Percentiles rank a stretch among this genome's conserved stretches.
Evolutionary conservation across 257 asterid genomes (phyloP).

Genomic region (Solanum piurae): DNA sequence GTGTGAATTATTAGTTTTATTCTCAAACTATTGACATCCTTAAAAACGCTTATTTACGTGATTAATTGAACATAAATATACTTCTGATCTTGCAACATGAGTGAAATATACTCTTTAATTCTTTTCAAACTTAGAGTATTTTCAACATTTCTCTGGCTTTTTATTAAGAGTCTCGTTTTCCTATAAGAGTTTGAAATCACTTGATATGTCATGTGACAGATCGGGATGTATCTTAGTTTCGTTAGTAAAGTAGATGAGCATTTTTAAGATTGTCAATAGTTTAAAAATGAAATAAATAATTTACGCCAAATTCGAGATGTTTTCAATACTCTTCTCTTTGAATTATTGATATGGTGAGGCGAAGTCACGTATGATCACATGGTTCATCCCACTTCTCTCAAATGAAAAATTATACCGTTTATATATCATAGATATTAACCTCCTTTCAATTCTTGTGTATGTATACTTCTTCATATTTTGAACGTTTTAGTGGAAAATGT

Average conservation of each 20-base stretch:
- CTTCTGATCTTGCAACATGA: neutral
- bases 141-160: too few relatives aligned
- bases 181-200: too few relatives aligned
- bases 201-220: neutral
- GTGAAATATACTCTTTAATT: too few relatives aligned
- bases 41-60: accelerated
- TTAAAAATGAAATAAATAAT: too few relatives aligned
- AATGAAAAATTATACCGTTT: neutral
- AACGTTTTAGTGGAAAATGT: too few relatives aligned
- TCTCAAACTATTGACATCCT: accelerated
- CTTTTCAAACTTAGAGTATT: too few relatives aligned
- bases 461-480: too few relatives aligned
- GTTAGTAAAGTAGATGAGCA: accelerated
- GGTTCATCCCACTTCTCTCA: neutral
- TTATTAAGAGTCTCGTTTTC: neutral
- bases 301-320: accelerated
- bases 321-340: neutral
- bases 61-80: too few relatives aligned
- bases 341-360: too few relatives aligned
- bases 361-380: neutral
- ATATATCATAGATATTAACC: too few relatives aligned
- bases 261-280: neutral
- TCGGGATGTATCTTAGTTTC: too few relatives aligned
- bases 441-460: neutral
- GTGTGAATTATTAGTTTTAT: too few relatives aligned